Conservation (phyloP, 176 grass and related monocot genomes). For the Rhynchospora pubera region DNA sequence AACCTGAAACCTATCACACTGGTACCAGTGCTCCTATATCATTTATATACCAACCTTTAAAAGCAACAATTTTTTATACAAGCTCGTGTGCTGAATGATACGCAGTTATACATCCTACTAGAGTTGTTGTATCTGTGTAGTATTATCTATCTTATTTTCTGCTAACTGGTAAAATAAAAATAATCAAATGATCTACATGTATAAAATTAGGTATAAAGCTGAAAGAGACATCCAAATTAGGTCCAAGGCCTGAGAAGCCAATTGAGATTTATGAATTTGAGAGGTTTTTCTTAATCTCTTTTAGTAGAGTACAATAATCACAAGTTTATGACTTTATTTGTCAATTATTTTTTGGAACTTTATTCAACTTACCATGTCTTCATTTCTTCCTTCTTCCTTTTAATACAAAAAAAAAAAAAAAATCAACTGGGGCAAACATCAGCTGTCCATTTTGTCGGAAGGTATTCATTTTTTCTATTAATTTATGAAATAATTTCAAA, state of each 20-base stretch:
- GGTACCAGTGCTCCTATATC: no score
- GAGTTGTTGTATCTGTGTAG: background rate
- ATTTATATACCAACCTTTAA: no score
- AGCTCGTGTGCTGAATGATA: background rate
- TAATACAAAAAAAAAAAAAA: conserved; percentile 3
- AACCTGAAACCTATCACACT: no score
- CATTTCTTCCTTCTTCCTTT: background rate
- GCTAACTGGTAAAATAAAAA: background rate
- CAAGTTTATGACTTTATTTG: background rate
- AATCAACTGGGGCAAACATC: conserved; percentile 25
- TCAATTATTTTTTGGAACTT: background rate
- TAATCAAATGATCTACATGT: background rate
- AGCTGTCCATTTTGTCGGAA: conserved; percentile 95
- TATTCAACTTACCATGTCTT: conserved; percentile 7
- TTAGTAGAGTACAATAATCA: background rate
- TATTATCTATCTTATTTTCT: no score
- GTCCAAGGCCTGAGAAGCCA: conserved; percentile 63
- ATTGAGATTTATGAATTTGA: conserved; percentile 98
- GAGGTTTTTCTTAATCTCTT: conserved; percentile 35
- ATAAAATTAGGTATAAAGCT: conserved; percentile 52
- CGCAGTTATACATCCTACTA: no score
- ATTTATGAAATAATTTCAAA: background rate
- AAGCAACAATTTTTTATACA: no score
- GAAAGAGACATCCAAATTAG: conserved; percentile 88
- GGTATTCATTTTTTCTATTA: conserved; percentile 32